These are phyloP conservation scores for Nannizziopsis arthrosporioides DNA, from an alignment of 2,329 filamentous ascomycete genomes.

Conservation along the genomic window DNA sequence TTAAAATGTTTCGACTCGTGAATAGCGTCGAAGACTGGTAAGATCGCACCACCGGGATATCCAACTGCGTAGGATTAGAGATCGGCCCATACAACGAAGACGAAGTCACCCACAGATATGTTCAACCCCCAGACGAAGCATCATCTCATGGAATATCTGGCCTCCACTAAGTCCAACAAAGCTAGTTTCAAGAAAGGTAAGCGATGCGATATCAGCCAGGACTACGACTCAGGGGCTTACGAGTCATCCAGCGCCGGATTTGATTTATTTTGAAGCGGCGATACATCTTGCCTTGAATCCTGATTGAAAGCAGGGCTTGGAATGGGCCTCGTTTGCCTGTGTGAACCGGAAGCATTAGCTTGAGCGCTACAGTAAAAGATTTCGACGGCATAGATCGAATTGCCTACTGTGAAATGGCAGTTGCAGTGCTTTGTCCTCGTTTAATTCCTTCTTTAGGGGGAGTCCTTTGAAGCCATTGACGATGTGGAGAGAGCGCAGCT, in stretches of 20 bases:
- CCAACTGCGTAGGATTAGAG: conserved; percentile 45
- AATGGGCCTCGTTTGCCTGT: conserved; percentile 45
- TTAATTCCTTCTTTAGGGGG: conserved; percentile 25
- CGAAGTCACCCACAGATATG: conserved; percentile 67
- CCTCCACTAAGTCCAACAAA: conserved; percentile 93
- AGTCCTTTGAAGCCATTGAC: conserved; percentile 29
- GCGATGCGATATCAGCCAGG: neutral
- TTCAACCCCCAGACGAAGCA: conserved; percentile 83
- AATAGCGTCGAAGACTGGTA: conserved; percentile 96
- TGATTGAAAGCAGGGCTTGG: conserved; percentile 52
- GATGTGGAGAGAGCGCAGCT: conserved; percentile 37
- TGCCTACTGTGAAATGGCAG: conserved; percentile 45
- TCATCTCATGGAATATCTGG: conserved; percentile 99
- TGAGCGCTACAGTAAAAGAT: neutral
- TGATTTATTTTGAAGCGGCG: conserved; percentile 53
- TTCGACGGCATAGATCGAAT: neutral
- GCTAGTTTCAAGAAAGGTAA: conserved; percentile 31
- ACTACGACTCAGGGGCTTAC: conserved; percentile 41
- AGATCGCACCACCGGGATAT: conserved; percentile 90
- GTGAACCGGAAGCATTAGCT: conserved; percentile 14
- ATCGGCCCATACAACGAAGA: neutral
- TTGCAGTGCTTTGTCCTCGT: conserved; percentile 38
- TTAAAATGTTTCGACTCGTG: conserved; percentile 97
- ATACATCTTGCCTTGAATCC: conserved; percentile 50
- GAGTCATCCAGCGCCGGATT: conserved; percentile 64